Base-by-base conservation (phyloP, 73 alveolate species). In the Paramecium pentaurelia region DNA sequence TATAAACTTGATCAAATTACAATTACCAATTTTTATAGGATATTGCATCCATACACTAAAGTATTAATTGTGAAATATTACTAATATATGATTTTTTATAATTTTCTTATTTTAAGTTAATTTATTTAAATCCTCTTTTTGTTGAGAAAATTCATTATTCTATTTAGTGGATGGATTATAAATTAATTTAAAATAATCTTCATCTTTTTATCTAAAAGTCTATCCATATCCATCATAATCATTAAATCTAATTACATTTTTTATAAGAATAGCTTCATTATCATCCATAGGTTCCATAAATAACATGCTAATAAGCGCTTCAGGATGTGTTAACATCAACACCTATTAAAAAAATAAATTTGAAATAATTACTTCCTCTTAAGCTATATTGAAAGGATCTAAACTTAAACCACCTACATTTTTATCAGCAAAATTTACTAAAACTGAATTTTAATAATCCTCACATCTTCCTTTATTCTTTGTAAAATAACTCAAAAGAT, bases 371-470 rank as follows among this genome's bases (percentile, higher is more conserved):
- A 75, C 88, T 75, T 75, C 88, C n/a, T 75, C 88, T 36, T 75
- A 37, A 3, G 88, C 88, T 32, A 30, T 22, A 38, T 75, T 75
- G 7, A 16, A 2, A 37, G 10, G 0, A 75, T 75, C 88, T 75
- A 75, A 75, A 37, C 60, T n/a, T 28, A 75, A 75, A 10, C 88
- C 88, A 34, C 88, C 58, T 20, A 75, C 18, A 37, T 32, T 22
- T n/a, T 37, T 37, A 36, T 75, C 88, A 0, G 88, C 88, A 75
- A 75, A 75, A 75, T 75, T 27, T 6, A 75, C 58, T n/a, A 75
- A 6, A 75, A 22, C 8, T n/a, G 37, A 11, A 75, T 75, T 75
- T 75, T 75, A 0, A 36, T 4, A 68, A 12, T 68, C 84, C 14
- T 54, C 70, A 18, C 70, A 54, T 22, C 32, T 54, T 54, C 70